Evolutionary conservation across 345 rosid genomes (phyloP).

Genomic region (Eucalyptus cloeziana): DNA sequence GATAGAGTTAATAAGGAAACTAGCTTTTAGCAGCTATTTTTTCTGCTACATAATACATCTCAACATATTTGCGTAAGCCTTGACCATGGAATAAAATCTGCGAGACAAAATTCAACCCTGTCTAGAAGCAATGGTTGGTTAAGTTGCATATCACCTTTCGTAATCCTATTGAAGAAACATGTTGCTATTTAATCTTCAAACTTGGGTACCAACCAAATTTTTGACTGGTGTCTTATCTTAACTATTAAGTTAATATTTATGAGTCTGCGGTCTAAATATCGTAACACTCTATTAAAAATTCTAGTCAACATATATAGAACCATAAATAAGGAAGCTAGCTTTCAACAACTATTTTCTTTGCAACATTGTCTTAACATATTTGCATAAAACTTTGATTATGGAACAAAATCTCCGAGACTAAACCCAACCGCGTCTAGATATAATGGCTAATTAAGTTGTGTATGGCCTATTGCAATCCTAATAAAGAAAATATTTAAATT

Average conservation of each 20-base stretch:
- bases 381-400: neutral
- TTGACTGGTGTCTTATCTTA: neutral
- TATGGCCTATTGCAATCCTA: neutral
- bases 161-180: neutral
- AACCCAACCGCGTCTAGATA: neutral
- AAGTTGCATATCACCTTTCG: neutral
- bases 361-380: neutral
- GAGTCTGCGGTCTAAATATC: neutral
- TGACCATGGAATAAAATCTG: neutral
- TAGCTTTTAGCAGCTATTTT: neutral
- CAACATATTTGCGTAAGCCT: neutral
- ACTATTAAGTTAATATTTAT: neutral
- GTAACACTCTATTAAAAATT: neutral
- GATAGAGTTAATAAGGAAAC: neutral
- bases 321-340: neutral
- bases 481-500: neutral
- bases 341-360: neutral
- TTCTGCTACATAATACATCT: neutral
- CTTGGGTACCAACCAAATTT: neutral
- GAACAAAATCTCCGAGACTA: neutral
- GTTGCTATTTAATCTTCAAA: neutral
- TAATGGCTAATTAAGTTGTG: neutral
- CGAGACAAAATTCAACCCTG: fast-evolving
- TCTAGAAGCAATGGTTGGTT: neutral
- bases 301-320: neutral